Evolutionary conservation across 495 filamentous ascomycete species (phyloP).

Genomic region (Echria macrotheca): DNA sequence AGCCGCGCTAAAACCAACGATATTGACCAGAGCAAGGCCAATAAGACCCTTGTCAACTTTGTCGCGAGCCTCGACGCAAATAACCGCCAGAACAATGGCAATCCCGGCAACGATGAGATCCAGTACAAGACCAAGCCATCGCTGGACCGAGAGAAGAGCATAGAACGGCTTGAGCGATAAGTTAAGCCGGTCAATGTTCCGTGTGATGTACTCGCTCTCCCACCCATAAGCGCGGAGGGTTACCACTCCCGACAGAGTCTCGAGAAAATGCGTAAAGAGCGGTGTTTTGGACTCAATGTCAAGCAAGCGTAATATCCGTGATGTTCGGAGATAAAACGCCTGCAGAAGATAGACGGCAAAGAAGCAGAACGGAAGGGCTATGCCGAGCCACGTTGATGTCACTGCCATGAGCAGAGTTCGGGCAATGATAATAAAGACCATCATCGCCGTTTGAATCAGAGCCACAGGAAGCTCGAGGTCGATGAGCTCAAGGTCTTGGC

Average conservation of each 20-base stretch:
- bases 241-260: slow-evolving; percentile 36
- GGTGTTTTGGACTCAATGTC: slow-evolving; percentile 60
- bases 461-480: background rate
- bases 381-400: background rate
- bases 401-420: background rate
- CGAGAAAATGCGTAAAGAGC: slow-evolving; percentile 55
- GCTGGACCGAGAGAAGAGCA: slow-evolving; percentile 37
- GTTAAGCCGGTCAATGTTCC: slow-evolving; percentile 29
- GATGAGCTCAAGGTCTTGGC: slow-evolving; percentile 3
- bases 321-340: slow-evolving; percentile 59
- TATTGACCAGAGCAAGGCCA: background rate
- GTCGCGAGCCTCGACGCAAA: slow-evolving; percentile 28
- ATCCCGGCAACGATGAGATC: slow-evolving; percentile 37
- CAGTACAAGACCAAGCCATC: slow-evolving; percentile 40
- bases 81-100: slow-evolving; percentile 40
- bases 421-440: no score
- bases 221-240: slow-evolving; percentile 47
- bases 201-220: slow-evolving; percentile 19
- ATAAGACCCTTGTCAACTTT: background rate
- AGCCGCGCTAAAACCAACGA: background rate
- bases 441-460: no score
- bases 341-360: slow-evolving; percentile 48
- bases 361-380: slow-evolving; percentile 22
- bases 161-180: slow-evolving; percentile 40
- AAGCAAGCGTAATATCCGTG: slow-evolving; percentile 56